Evolutionary conservation across 345 rosid species (phyloP).

Genomic region (Hirschfeldia incana): DNA sequence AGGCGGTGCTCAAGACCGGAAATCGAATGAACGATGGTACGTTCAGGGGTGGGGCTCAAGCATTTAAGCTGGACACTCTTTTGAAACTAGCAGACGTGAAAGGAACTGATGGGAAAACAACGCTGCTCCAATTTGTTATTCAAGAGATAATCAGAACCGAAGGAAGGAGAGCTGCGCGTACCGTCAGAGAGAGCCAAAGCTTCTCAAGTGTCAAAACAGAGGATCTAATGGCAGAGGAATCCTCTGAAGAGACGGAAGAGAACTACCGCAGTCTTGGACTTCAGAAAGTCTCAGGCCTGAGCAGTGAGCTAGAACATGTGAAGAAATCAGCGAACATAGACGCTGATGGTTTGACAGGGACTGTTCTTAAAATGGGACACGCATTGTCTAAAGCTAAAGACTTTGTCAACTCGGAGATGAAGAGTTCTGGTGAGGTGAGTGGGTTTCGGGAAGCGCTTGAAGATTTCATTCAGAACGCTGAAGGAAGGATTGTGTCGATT

Average conservation of each 20-base stretch:
- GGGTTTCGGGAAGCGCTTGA: slow-evolving; percentile 70
- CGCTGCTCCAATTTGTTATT: slow-evolving; percentile 93
- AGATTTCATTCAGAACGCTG: slow-evolving; percentile 81
- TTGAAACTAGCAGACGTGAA: slow-evolving; percentile 91
- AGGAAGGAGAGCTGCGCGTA: slow-evolving; percentile 86
- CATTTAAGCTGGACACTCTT: slow-evolving; percentile 97
- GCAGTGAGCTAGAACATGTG: slow-evolving; percentile 79
- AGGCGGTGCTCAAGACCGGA: slow-evolving; percentile 99
- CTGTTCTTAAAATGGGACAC: slow-evolving; percentile 68
- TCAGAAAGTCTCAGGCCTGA: slow-evolving; percentile 71
- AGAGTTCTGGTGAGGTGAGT: slow-evolving; percentile 62
- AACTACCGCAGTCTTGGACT: slow-evolving; percentile 77
- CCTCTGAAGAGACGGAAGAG: slow-evolving; percentile 59
- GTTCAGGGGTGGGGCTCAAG: slow-evolving; percentile 95
- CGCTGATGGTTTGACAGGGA: slow-evolving; percentile 73
- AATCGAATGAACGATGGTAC: slow-evolving; percentile 99
- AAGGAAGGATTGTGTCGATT: slow-evolving; percentile 58
- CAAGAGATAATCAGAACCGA: slow-evolving; percentile 92
- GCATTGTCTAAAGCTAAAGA: slow-evolving; percentile 54
- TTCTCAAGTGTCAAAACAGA: slow-evolving; percentile 70
- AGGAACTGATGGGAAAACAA: slow-evolving; percentile 95
- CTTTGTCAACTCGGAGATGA: slow-evolving; percentile 77
- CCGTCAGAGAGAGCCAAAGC: slow-evolving; percentile 64
- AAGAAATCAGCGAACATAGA: slow-evolving; percentile 86
- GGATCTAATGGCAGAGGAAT: slow-evolving; percentile 66